These are phyloP conservation scores for Cercospora zeina DNA, from an alignment of 2,329 filamentous ascomycete genomes.

Conservation along the genomic window DNA sequence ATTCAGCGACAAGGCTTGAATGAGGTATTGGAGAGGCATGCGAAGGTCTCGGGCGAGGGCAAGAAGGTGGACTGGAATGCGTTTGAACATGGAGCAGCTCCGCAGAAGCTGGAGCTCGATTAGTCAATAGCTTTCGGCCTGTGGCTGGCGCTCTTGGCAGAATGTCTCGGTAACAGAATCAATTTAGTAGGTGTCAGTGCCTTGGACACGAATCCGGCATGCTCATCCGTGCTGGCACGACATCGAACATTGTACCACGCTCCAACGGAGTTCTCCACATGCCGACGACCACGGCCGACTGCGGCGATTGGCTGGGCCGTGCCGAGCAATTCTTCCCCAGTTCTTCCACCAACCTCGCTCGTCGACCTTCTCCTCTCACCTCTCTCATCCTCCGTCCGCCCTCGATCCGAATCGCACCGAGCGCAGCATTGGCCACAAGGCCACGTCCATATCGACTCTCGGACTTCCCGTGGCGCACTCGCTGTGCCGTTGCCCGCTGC, in stretches of 20 bases:
- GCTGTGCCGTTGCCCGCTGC: not conserved
- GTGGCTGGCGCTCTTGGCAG: not conserved
- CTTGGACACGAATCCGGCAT: not conserved
- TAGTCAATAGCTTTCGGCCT: not conserved
- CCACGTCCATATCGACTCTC: not conserved
- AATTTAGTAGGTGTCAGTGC: not conserved
- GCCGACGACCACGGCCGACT: not conserved
- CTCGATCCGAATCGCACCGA: constrained; percentile 5
- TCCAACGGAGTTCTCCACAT: constrained; percentile 8
- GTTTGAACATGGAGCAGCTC: constrained; percentile 5
- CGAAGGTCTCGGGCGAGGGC: not conserved
- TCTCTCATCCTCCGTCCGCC: not conserved
- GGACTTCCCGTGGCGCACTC: not conserved
- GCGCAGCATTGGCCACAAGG: not conserved
- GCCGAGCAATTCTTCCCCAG: constrained; percentile 5
- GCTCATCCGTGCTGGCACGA: not conserved
- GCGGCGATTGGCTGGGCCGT: not conserved
- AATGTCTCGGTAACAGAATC: not conserved
- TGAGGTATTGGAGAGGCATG: constrained; percentile 54
- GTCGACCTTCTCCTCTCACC: not conserved
- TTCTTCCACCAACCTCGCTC: constrained; percentile 13
- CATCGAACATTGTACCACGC: not conserved
- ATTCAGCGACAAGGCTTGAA: constrained; percentile 55
- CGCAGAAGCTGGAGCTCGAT: constrained; percentile 16
- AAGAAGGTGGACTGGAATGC: not conserved